Percentiles rank a stretch among this genome's conserved stretches.
Conservation (phyloP, 2,329 filamentous ascomycete genomes). For the Xylariaceae sp. region DNA sequence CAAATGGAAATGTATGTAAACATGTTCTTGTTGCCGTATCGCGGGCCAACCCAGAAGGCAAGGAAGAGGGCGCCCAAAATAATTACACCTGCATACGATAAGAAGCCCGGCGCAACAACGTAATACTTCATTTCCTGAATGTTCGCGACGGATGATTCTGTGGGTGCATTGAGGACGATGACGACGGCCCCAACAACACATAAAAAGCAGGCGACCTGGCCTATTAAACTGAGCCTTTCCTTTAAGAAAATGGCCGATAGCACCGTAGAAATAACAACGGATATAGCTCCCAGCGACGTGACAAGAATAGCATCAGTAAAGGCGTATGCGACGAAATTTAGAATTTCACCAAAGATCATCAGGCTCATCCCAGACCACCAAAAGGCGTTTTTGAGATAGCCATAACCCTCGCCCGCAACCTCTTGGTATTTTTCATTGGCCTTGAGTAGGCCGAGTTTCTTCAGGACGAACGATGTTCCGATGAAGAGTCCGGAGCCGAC, state of each 20-base stretch:
- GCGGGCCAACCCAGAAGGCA: constrained; percentile 76
- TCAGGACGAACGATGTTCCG: constrained; percentile 89
- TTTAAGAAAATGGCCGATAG: constrained; percentile 94
- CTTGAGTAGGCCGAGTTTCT: constrained; percentile 85
- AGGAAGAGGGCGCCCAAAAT: constrained; percentile 68
- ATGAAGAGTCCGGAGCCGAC: constrained; percentile 89
- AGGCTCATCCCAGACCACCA: constrained; percentile 97
- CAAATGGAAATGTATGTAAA: constrained; percentile 95
- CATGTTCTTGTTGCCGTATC: constrained; percentile 96
- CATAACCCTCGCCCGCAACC: constrained; percentile 91
- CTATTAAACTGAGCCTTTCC: constrained; percentile 89
- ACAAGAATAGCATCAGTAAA: constrained; percentile 96
- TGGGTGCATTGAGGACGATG: constrained; percentile 89
- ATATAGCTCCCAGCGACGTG: constrained; percentile 83
- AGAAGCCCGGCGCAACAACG: constrained; percentile 80
- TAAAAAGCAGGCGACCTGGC: constrained; percentile 91
- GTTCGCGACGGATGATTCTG: constrained; percentile 74
- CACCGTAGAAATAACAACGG: constrained; percentile 87
- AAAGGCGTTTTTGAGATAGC: constrained; percentile 88
- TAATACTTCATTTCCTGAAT: constrained; percentile 92
- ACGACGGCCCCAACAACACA: constrained; percentile 91
- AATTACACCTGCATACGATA: constrained; percentile 79
- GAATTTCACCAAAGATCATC: constrained; percentile 95
- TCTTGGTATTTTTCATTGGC: constrained; percentile 97
- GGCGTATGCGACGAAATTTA: constrained; percentile 95